phyloP scores from a whole-genome alignment of 176 grass and related monocot species.

The Eremochloa ophiuroides region DNA sequence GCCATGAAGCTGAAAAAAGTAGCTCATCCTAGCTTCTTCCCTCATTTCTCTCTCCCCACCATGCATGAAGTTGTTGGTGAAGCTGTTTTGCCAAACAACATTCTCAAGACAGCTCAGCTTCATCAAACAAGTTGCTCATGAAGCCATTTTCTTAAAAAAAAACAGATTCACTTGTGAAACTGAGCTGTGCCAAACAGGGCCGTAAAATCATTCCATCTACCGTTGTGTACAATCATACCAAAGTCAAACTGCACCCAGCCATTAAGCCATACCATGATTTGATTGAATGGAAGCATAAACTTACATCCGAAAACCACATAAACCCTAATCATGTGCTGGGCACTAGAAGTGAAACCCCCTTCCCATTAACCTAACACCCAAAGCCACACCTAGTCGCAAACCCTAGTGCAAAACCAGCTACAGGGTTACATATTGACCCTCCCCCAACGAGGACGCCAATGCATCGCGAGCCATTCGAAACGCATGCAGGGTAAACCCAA shows the following conservation, averaged over 20 bases:
- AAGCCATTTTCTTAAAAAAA: too few relatives aligned
- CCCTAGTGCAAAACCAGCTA: conserved; percentile 16
- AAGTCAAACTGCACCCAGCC: neutral
- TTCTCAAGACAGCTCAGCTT: too few relatives aligned
- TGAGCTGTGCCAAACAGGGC: too few relatives aligned
- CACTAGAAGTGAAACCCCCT: neutral
- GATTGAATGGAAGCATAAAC: neutral
- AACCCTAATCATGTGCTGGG: neutral
- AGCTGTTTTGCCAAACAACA: too few relatives aligned
- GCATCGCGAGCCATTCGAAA: neutral
- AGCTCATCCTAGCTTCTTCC: too few relatives aligned
- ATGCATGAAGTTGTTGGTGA: too few relatives aligned
- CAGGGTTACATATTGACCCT: neutral
- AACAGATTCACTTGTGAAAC: too few relatives aligned
- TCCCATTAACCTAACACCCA: neutral
- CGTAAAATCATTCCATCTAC: neutral
- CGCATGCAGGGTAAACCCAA: neutral
- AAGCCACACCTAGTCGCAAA: neutral
- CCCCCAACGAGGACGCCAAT: neutral
- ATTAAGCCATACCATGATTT: neutral
- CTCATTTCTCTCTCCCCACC: too few relatives aligned
- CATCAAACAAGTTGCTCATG: too few relatives aligned
- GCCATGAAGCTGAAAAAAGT: too few relatives aligned
- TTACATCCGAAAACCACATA: neutral
- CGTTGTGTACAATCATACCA: neutral